Evolutionary conservation across 116 monocot genomes (phyloP), one percentile per base, ranked within the genome.

Genomic region (Thalassia testudinum): DNA sequence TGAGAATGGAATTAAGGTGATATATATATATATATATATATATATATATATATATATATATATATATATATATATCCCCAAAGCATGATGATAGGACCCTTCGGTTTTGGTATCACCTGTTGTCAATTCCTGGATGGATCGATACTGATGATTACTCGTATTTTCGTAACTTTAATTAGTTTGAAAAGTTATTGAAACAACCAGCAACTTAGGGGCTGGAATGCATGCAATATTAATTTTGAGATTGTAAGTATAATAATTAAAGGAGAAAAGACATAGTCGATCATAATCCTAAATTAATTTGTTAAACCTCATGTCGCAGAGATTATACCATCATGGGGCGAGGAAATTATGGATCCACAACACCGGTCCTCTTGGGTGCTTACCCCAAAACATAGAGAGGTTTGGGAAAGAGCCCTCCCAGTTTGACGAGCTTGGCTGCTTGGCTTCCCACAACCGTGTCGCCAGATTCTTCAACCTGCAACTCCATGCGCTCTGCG

Each of bases 281-380:
- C 38, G 14, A 40, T 40, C 38, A 14, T 45, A 45, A 6, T 45
- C 10, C 14, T 45, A 13, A 42, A 37, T 56, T 20, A 15, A 38
- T 42, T 15, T 6, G 52, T 68, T 52, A 3, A 5, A 5, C 30
- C 24, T 22, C 2, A 12, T 50, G 6, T 14, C 17, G 43, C 71
- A 93, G 95, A 72, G 69, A 62, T 60, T 95, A 53, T 82, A 95
- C 65, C 78, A 85, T 6, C 64, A 81, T 72, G 88, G 95, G 43
- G 95, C 95, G 43, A 74, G 88, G 57, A 81, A 73, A 45, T 95
- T 95, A 55, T 88, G 88, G 88, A 81, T 95, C 64, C 88, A 95
- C 42, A 88, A 88, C 51, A 88, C 88, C 21, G 88, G 88, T 30
- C 95, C 95, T 1, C 76, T 88, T 21, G 95, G 95, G 45, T 95